Evolutionary conservation across 2,329 filamentous ascomycete species (phyloP), one percentile per base, ranked within the genome.

Genomic region (Hypocrella siamensis): DNA sequence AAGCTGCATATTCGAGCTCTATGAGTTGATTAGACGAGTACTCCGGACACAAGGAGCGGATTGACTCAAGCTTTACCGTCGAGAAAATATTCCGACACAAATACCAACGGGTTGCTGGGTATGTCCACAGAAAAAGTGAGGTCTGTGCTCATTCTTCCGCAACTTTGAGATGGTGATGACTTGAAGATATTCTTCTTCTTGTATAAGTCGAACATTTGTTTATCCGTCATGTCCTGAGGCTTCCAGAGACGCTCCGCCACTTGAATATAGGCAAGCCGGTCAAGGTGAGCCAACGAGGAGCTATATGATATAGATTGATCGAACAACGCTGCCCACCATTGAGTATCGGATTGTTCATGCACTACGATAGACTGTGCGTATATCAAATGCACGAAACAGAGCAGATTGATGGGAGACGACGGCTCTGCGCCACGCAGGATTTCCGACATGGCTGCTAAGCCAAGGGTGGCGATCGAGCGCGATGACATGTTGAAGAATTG

Each of bases 341-440:
- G 36, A 9, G 42, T 30, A 5, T 57, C 47, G 19, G 58, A 54
- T 31, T 58, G 52, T 40, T 58, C 59, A 33, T 65, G 54, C 5
- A 65, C 42, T 11, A 64, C 52, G 8, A 67, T 40, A 4, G 60
- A 66, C 24, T 70, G 54, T 10, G 64, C 60, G 38, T 67, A 69
- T 17, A 63, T 50, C 15, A 70, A 38, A 34, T 71, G 66, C 19
- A 68, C 44, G 37, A 70, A 62, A 42, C 64, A 70, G 2, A 71
- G 42, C 3, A 58, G 54, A 18, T 64, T 54, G 18, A 63, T 40
- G 4, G 66, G 52, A 1, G 58, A 55, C 3, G 47, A 43, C 1
- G 52, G 46, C 6, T 48, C 45, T n/a, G 42, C 42, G 3, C 58
- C 60, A 16, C 53, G 46, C 1, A 68, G 39, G 4, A 65, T 47